Base-by-base conservation (phyloP, 768 basidiomycete genomes). In the Boletus bicolor region DNA sequence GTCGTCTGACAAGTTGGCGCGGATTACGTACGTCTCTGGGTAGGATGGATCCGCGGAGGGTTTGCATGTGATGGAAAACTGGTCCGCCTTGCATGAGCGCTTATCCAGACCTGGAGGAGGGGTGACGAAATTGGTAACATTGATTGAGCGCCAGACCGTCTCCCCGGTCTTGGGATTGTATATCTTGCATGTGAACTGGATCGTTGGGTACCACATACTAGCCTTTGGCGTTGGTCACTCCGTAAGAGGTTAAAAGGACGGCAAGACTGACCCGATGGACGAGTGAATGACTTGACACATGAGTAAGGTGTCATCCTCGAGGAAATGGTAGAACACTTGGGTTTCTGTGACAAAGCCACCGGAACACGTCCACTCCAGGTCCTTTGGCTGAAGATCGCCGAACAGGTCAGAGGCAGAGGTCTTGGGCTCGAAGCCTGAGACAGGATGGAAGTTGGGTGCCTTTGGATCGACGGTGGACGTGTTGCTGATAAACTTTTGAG, bases 181-280 rank as follows among this genome's bases (percentile, higher is more conserved):
- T 49, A 89, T 73, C 74, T 94, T 96, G 84, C 86, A 94, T 5
- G 86, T 90, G 72, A 98, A 92, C 72, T 99, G 96, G 64, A 96
- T 86, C 32, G 88, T 91, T 4, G 97, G 94, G 68, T 90, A 95
- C 85, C 95, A 94, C 57, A 98, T 70, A 24, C 94, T 96, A 65
- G 57, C 14, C 60, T 2, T 48, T 55, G 50, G 47, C 7, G 56
- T 63, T 49, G 61, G 56, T 52, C 35, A 54, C 21, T 30, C 36
- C 28, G 57, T 36, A n/a, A 36, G 34, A 55, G 28, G 53, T 26
- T 14, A 30, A 21, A 58, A 44, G 54, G 43, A 62, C 7, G 45
- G 41, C 24, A 37, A 54, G 44, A 78, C 91, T 69, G 64, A 94
- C 94, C 94, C 95, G 51, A 93, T 81, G 30, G 88, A 79, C 1